Evolutionary conservation across 441 rosid genomes (phyloP).

Genomic region (Mallotus repandus): DNA sequence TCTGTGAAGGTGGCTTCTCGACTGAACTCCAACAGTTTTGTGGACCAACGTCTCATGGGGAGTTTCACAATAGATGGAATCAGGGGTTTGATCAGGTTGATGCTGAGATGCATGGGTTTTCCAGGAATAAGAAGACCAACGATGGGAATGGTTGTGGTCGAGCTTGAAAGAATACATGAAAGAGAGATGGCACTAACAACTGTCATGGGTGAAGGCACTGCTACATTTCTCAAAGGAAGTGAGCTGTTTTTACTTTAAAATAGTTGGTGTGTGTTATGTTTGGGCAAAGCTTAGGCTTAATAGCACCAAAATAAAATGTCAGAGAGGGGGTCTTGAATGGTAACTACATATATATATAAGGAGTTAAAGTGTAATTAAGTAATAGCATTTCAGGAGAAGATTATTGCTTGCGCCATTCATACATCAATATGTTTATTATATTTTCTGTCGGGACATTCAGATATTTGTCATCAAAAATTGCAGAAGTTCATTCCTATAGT

Average conservation of each 20-base stretch:
- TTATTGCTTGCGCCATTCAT: not conserved
- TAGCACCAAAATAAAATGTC: not conserved
- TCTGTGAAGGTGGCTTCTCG: constrained; percentile 39
- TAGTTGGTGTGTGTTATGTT: constrained; percentile 10
- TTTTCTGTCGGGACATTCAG: no score
- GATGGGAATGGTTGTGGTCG: constrained; percentile 43
- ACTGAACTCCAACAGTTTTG: constrained; percentile 34
- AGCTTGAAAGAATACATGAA: constrained; percentile 49
- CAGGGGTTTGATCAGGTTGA: constrained; percentile 39
- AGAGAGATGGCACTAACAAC: constrained; percentile 56
- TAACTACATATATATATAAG: no score
- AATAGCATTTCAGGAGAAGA: constrained; percentile 1
- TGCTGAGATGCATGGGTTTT: constrained; percentile 44
- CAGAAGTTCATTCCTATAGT: no score
- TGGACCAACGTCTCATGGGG: constrained; percentile 43
- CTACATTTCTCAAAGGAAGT: constrained; percentile 51
- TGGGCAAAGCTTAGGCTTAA: constrained; percentile 25
- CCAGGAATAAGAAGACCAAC: constrained; percentile 43
- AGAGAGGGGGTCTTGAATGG: no score
- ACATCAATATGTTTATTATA: not conserved
- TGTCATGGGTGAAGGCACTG: constrained; percentile 47
- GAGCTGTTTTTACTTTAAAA: constrained; percentile 45
- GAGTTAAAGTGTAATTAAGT: not conserved
- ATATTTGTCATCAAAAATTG: no score
- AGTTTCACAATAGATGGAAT: constrained; percentile 49